Evolutionary conservation across 2,329 filamentous ascomycete species (phyloP), one percentile per base, ranked within the genome.

Genomic region (Ophiostoma ulmi): DNA sequence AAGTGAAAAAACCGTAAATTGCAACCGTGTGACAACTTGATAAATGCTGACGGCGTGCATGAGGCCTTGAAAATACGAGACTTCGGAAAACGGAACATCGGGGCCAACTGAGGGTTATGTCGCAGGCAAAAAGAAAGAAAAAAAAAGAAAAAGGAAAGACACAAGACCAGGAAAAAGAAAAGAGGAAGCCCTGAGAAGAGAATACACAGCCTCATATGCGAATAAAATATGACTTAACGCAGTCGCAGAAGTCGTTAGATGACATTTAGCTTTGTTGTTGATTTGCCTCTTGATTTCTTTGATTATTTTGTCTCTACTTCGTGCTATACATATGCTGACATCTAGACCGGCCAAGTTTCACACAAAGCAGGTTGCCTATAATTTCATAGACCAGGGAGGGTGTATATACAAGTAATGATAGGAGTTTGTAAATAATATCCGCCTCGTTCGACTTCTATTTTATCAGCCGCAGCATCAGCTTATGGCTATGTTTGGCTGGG

Each of bases 11-110:
- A 58, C 8, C 13, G 52, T 1, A 58, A 58, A 58, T 26, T 14
- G 8, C 20, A 55, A 3, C n/a, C n/a, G 52, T n/a, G 52, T 26
- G 22, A 11, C 52, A 58, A 14, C 10, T 22, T 31, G 31, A 58
- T 58, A 58, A 14, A 58, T 13, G 52, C 52, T 58, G 52, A 58
- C 52, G 52, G 52, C 52, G 52, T 58, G 52, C 52, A 58, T 58
- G 52, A 26, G n/a, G n/a, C 22, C 4, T 31, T n/a, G 22, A 58
- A 26, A 17, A 11, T 58, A 22, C 39, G 39, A 5, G 14, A 44
- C 39, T 44, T 31, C 31, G 31, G 31, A 31, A 31, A 31, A 4
- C 31, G 44, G 44, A 6, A 48, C 6, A 20, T 8, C 44, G 44
- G 44, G 44, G 44, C 44, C n/a, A n/a, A n/a, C 17, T 48, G 44